Evolutionary conservation across 2,329 filamentous ascomycete species (phyloP), one percentile per base, ranked within the genome.

Genomic region (Microsporum audouinii): DNA sequence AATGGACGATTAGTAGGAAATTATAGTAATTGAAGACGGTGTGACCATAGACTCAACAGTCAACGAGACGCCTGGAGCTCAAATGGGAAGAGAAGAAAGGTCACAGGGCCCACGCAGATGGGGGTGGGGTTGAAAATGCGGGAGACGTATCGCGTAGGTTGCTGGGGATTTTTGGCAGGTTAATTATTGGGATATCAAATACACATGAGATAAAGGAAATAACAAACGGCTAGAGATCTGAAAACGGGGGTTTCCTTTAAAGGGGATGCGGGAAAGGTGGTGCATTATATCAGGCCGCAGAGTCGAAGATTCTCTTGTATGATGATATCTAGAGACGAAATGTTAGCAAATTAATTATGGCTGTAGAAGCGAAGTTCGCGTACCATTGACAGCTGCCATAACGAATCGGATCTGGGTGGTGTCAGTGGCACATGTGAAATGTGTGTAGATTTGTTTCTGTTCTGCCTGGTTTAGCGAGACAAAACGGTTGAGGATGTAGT

Each of bases 391-490:
- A 68, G 94, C 94, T 64, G 92, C 91, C 94, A 99, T 99, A 78
- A 99, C 94, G 81, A 99, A 97, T 72, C 94, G 87, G 71, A 99
- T 99, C 77, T 99, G 94, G 71, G 94, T 96, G 36, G 94, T 99
- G 74, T 99, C 94, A 57, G 94, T 99, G 64, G 94, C 94, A 75
- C 94, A 97, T 58, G 94, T 99, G 79, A 99, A 99, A 78, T 97
- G 94, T 63, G 94, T 99, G 82, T 99, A 99, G 75, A 99, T 97
- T 77, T 99, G 94, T 82, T 99, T 99, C 60, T 91, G 96, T 80
- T 97, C 94, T 75, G 96, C 92, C 78, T 97, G 94, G 80, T 99
- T 99, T 73, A 99, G 81, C 73, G 89, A 94, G 70, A 97, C 94
- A 77, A 99, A 99, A 73, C 94, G 86, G 83, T 97, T 97, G 65